Evolutionary conservation across 2,329 filamentous ascomycete genomes (phyloP), one percentile per base, ranked within the genome.

Genomic region (Talaromyces albobiverticillius): DNA sequence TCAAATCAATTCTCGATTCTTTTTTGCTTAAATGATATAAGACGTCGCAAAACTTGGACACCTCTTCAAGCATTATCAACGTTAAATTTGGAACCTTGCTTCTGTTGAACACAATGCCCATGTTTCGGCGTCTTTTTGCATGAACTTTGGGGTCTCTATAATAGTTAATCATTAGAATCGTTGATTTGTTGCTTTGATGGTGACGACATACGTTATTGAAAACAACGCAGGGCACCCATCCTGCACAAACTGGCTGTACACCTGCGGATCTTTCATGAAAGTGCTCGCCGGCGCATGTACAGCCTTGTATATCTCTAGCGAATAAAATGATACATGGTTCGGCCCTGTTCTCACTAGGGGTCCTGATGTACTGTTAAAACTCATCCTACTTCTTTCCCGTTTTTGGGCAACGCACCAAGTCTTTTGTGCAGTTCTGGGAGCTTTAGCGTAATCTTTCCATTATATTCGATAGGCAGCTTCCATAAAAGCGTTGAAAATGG

Each of bases 251-350:
- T 16, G 16, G 20, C 29, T 23, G n/a, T 51, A 51, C 5, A 23
- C 26, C 16, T 36, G 20, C 9, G 49, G 49, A 32, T 51, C 49
- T 14, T 51, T 51, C n/a, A 13, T 32, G 31, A 51, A 51, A 14
- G 10, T 34, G 29, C 49, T 51, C 13, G 25, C 40, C 10, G 49
- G 16, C 9, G 16, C 38, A 22, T 51, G 49, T 2, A 51, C 29
- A 10, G 26, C 23, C 25, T 51, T 23, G 32, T 51, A 51, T 5
- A 25, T 45, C 4, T 23, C 20, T 6, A 51, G 9, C 11, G 40
- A 51, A 23, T 51, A 51, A 13, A 34, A 51, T 13, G 49, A 51
- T 32, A 51, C 23, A 11, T 51, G 16, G 20, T 23, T 51, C 2
- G 40, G 49, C 13, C 16, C 18, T 20, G 34, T 51, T 23, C 49